Base-by-base conservation (phyloP, 2,329 filamentous ascomycete genomes). In the Hypoxylon sp. region DNA sequence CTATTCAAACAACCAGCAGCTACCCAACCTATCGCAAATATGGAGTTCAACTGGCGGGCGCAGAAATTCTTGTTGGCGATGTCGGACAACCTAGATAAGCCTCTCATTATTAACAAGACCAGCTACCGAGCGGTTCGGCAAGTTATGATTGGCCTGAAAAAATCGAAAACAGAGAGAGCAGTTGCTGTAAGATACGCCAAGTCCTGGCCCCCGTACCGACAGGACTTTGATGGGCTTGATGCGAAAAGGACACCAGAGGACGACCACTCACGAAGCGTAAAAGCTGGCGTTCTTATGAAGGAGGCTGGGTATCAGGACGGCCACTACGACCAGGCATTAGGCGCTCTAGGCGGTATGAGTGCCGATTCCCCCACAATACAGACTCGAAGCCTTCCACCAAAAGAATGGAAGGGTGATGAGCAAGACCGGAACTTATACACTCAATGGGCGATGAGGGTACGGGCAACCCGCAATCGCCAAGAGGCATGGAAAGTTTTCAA, bases 141-240 rank as follows among this genome's bases (percentile, higher is more conserved):
- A 41, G 86, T 89, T 2, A 75, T 90, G 60, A 76, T 86, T 5
- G 86, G 83, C 2, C 79, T 86, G 60, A 81, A 82, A 46, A 90
- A 89, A 72, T 85, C 84, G 7, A 74, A 78, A 5, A 78, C 77
- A 4, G 89, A 91, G 75, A 78, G 76, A 13, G 82, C 81, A 34
- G 83, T 82, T 32, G 82, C 85, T 1, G 70, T 77, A 19, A 83
- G 86, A 28, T 82, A 87, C 60, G 79, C 80, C 1, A 80, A 83
- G 53, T 82, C 82, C 1, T 90, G 88, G 89, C 89, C 89, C 9
- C 89, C 89, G 0, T 90, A 89, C 76, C 79, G 87, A 60, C 80
- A 82, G 38, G 81, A 85, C 10, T 83, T 85, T 63, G 86, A 90
- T 72, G 88, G 88, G 1, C 84, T 87, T 67, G 89, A 91, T 73